A percentile compares a stretch with the other conserved stretches of the same genome.
Evolutionary conservation across 129 eudicot genomes (phyloP).

Genomic region (Helianthus tuberosus): DNA sequence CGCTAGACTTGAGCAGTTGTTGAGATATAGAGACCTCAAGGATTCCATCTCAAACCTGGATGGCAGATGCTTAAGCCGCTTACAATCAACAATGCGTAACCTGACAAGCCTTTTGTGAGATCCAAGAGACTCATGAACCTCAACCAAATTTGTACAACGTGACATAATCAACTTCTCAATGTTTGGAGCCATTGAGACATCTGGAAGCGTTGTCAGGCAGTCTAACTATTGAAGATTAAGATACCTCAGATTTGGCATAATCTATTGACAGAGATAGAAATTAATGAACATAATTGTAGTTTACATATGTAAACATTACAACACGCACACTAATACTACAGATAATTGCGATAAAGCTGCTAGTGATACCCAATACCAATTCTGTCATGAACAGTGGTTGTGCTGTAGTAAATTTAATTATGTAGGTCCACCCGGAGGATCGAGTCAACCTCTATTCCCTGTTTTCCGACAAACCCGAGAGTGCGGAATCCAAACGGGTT

Average conservation of each 20-base stretch:
- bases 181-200: conserved; percentile 13
- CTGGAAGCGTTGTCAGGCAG: background rate
- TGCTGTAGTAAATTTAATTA: too few species aligned
- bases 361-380: too few species aligned
- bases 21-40: background rate
- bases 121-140: conserved; percentile 13
- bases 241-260: background rate
- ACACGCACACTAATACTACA: too few species aligned
- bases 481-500: too few species aligned
- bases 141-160: background rate
- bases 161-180: background rate
- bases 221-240: background rate
- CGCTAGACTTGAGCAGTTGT: background rate
- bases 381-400: too few species aligned
- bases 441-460: too few species aligned
- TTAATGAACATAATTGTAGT: background rate
- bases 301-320: too few species aligned
- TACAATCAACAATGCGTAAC: background rate
- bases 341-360: too few species aligned
- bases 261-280: background rate
- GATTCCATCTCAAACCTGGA: conserved; percentile 5
- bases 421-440: too few species aligned
- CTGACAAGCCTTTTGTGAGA: background rate
- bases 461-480: too few species aligned
- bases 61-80: background rate